Percentiles rank a stretch among this genome's conserved stretches.
These are phyloP conservation scores for Pleurotus pulmonarius DNA, from an alignment of 768 basidiomycete species.

Conservation along the genomic window DNA sequence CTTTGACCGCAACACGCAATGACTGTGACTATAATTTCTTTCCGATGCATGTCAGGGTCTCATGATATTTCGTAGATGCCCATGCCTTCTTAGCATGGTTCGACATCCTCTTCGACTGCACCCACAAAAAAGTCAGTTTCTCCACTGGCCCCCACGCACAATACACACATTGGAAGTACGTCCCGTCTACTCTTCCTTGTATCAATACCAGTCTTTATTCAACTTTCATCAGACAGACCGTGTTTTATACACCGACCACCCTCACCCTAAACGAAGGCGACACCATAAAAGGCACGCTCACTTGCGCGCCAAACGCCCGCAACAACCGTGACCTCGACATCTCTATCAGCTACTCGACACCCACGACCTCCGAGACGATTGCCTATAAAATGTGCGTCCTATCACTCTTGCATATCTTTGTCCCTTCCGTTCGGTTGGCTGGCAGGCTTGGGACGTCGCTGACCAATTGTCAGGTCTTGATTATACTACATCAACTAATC, in stretches of 20 bases:
- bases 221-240: constrained; percentile 71
- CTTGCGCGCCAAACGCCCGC: constrained; percentile 84
- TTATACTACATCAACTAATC: constrained; percentile 15
- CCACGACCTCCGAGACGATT: constrained; percentile 32
- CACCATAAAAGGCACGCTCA: constrained; percentile 63
- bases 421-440: background rate
- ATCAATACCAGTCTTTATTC: background rate
- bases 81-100: constrained; percentile 99
- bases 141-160: constrained; percentile 97
- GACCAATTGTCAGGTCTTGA: constrained; percentile 56
- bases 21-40: constrained; percentile 66
- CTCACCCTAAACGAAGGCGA: constrained; percentile 69
- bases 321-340: constrained; percentile 98
- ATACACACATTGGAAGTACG: constrained; percentile 96
- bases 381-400: constrained; percentile 85
- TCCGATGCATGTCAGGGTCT: constrained; percentile 5
- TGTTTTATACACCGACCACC: constrained; percentile 91
- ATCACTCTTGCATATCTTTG: constrained; percentile 9
- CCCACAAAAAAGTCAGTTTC: constrained; percentile 93
- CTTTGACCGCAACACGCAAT: constrained; percentile 76
- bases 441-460: constrained; percentile 29
- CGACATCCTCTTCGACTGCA: constrained; percentile 92
- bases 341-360: constrained; percentile 62
- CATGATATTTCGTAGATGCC: constrained; percentile 51
- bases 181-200: constrained; percentile 13